phyloP scores from a whole-genome alignment of 2,329 filamentous ascomycete species.

The Penicillium italicum region DNA sequence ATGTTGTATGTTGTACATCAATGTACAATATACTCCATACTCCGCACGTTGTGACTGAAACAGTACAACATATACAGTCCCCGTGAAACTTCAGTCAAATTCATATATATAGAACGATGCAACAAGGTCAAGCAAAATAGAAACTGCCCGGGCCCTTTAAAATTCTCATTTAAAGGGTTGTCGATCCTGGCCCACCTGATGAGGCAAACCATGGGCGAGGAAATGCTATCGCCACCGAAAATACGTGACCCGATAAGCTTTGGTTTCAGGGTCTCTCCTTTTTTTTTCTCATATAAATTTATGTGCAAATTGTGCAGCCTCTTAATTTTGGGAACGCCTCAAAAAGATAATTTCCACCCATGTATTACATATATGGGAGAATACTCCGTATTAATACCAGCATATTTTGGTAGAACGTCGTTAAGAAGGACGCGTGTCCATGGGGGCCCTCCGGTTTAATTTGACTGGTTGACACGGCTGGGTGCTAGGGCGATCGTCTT shows the following conservation, averaged over 20 bases:
- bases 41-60: background rate
- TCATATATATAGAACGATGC: constrained; percentile 19
- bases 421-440: constrained; percentile 22
- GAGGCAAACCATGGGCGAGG: constrained; percentile 9
- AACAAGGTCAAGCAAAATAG: background rate
- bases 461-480: constrained; percentile 18
- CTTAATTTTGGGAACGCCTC: background rate
- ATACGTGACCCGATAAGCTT: constrained; percentile 12
- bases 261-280: constrained; percentile 8
- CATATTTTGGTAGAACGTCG: background rate
- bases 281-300: background rate
- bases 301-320: background rate
- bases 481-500: constrained; percentile 19
- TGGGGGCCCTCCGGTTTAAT: constrained; percentile 10
- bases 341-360: background rate
- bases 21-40: background rate
- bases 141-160: background rate
- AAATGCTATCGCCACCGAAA: constrained; percentile 12
- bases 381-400: background rate
- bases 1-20: background rate
- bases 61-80: background rate
- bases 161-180: constrained; percentile 6
- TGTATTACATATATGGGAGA: background rate
- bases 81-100: constrained; percentile 3
- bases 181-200: constrained; percentile 21